phyloP scores from a whole-genome alignment of 805 yeast genomes.

The Wickerhamiella qilinensis region DNA sequence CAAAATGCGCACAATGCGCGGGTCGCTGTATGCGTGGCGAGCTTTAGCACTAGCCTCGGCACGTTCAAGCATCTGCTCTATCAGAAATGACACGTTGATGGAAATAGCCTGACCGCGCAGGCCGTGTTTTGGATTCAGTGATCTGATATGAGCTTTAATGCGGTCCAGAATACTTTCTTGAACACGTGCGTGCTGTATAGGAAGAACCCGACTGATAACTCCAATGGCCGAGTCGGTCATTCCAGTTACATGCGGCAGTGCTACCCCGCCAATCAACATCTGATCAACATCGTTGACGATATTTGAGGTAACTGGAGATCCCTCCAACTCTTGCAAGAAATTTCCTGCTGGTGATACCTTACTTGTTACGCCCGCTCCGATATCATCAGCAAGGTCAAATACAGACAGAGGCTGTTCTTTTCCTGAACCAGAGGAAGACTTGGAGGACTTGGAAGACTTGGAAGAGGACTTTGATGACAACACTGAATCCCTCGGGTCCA shows the following conservation, averaged over 20 bases:
- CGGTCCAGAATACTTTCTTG: slow-evolving; percentile 82
- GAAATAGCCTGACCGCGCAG: background rate
- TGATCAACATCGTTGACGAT: background rate
- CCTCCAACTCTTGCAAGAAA: background rate
- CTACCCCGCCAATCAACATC: background rate
- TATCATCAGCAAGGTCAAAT: background rate
- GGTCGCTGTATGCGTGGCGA: background rate
- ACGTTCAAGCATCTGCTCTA: background rate
- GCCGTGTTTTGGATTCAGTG: too few species aligned
- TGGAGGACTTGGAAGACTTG: too few species aligned
- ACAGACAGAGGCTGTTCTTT: too few species aligned
- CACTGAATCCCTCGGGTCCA: too few species aligned
- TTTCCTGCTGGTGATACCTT: background rate
- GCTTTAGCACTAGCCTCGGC: background rate
- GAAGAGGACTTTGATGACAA: too few species aligned
- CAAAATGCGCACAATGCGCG: background rate
- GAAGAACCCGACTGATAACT: slow-evolving; percentile 54
- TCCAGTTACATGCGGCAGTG: background rate
- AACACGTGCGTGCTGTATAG: slow-evolving; percentile 55
- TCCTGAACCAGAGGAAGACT: too few species aligned
- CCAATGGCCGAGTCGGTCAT: slow-evolving; percentile 67
- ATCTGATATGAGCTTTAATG: slow-evolving; percentile 23
- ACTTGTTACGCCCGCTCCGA: background rate
- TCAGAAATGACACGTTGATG: background rate
- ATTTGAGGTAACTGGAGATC: background rate